Conservation (phyloP, 306 rosid species). For the Clitoria ternatea region DNA sequence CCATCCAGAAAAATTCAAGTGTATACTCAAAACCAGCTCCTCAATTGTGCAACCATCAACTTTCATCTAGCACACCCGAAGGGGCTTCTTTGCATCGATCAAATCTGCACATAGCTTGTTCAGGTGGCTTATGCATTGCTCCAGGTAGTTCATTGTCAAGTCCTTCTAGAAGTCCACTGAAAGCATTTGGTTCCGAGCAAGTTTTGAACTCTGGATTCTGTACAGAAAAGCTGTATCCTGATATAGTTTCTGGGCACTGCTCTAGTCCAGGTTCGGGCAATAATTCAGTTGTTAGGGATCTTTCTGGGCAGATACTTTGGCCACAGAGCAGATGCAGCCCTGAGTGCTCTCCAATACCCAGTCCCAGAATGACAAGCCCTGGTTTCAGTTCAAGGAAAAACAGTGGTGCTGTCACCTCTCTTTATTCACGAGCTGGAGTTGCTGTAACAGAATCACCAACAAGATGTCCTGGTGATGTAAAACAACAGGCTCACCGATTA, state of each 20-base stretch:
- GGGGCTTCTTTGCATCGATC: constrained; percentile 46
- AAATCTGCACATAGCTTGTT: constrained; percentile 48
- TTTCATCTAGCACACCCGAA: constrained; percentile 43
- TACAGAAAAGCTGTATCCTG: constrained; percentile 53
- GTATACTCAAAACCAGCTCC: constrained; percentile 38
- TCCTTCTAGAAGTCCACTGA: constrained; percentile 69
- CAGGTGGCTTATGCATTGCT: constrained; percentile 66
- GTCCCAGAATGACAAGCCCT: constrained; percentile 70
- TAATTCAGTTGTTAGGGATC: constrained; percentile 71
- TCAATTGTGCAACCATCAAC: constrained; percentile 36
- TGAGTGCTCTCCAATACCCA: constrained; percentile 71
- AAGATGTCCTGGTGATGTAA: constrained; percentile 57
- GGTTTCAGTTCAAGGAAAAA: constrained; percentile 77
- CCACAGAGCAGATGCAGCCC: constrained; percentile 60
- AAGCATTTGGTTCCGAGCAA: constrained; percentile 54
- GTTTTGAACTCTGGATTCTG: constrained; percentile 42
- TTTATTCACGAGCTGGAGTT: constrained; percentile 64
- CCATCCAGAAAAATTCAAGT: constrained; percentile 32
- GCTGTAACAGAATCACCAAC: constrained; percentile 37
- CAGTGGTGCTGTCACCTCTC: constrained; percentile 74
- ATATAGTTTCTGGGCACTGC: constrained; percentile 58
- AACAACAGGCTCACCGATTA: constrained; percentile 61
- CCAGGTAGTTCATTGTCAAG: constrained; percentile 69
- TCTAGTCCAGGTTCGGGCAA: constrained; percentile 82
- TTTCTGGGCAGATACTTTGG: constrained; percentile 50